Evolutionary conservation across 2,329 filamentous ascomycete genomes (phyloP).

Genomic region (Aureobasidium pullulans): DNA sequence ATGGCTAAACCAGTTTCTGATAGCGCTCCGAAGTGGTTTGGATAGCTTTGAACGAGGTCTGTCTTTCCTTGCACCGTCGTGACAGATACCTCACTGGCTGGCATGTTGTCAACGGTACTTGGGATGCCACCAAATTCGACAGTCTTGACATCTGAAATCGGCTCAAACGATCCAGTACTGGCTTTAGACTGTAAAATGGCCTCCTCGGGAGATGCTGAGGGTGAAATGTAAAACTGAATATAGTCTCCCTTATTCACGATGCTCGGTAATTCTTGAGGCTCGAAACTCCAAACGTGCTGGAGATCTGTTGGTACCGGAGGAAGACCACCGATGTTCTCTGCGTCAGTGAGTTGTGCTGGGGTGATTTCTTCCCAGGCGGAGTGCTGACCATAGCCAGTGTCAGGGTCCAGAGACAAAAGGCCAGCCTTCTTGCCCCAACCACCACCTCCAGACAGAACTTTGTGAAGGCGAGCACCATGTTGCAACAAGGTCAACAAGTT

Average conservation of each 20-base stretch:
- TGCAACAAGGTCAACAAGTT: neutral
- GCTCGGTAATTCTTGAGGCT: slow-evolving; percentile 35
- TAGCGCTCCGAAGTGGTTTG: slow-evolving; percentile 53
- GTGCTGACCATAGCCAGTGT: slow-evolving; percentile 33
- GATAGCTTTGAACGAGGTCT: slow-evolving; percentile 14
- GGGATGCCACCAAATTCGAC: slow-evolving; percentile 36
- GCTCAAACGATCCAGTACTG: slow-evolving; percentile 20
- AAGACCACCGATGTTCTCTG: neutral
- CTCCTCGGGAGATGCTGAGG: neutral
- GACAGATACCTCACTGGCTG: slow-evolving; percentile 14
- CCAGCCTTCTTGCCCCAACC: slow-evolving; percentile 80
- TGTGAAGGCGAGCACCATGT: slow-evolving; percentile 35
- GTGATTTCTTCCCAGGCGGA: neutral
- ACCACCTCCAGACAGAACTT: slow-evolving; percentile 67
- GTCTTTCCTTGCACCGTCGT: neutral
- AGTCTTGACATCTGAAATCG: slow-evolving; percentile 18
- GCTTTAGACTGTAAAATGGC: slow-evolving; percentile 22
- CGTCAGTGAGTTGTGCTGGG: slow-evolving; percentile 2
- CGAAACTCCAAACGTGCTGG: slow-evolving; percentile 23
- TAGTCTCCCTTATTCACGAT: slow-evolving; percentile 57
- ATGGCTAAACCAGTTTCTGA: slow-evolving; percentile 53
- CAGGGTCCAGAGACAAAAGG: slow-evolving; percentile 68
- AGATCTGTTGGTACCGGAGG: slow-evolving; percentile 17
- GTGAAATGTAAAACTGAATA: slow-evolving; percentile 56
- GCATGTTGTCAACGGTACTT: slow-evolving; percentile 35